Conservation (phyloP, 176 grass and related monocot species). For the Cocos nucifera region DNA sequence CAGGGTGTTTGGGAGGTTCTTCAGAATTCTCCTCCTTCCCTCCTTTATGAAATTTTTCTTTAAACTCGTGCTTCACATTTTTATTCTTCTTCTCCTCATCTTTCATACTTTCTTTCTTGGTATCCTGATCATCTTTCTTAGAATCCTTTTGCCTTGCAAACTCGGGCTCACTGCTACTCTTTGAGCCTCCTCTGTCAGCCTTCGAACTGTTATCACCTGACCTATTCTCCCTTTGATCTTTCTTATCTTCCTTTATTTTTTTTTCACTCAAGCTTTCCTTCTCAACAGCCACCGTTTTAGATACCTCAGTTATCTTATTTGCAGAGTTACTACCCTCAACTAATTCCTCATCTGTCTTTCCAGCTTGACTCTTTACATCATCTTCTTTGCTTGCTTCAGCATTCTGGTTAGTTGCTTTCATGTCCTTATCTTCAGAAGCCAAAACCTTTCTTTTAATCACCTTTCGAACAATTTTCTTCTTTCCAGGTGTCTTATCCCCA, state of each 20-base stretch:
- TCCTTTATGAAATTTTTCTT: constrained; percentile 40
- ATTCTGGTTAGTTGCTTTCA: constrained; percentile 13
- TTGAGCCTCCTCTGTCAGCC: constrained; percentile 12
- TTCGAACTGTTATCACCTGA: constrained; percentile 18
- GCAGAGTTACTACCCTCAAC: constrained; percentile 17
- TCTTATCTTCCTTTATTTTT: constrained; percentile 34
- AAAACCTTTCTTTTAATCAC: constrained; percentile 76
- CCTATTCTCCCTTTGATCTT: constrained; percentile 16
- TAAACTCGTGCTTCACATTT: constrained; percentile 43
- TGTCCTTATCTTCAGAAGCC: constrained; percentile 25
- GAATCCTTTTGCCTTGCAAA: constrained; percentile 30
- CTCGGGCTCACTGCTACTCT: constrained; percentile 26
- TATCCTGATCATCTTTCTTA: constrained; percentile 38
- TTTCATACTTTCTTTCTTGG: constrained; percentile 36
- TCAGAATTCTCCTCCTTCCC: constrained; percentile 49
- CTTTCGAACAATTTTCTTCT: constrained; percentile 92
- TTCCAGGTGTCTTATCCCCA: constrained; percentile 48
- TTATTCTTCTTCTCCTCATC: constrained; percentile 54
- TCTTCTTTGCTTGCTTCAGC: constrained; percentile 36
- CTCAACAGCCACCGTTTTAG: constrained; percentile 3
- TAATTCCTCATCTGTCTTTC: constrained; percentile 34
- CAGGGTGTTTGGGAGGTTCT: constrained; percentile 80
- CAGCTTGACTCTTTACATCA: constrained; percentile 26
- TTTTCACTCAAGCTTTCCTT: constrained; percentile 33
- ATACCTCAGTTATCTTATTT: constrained; percentile 30